These are phyloP conservation scores for Wickerhamiella azymoides DNA, from an alignment of 805 yeast genomes.

Conservation along the genomic window DNA sequence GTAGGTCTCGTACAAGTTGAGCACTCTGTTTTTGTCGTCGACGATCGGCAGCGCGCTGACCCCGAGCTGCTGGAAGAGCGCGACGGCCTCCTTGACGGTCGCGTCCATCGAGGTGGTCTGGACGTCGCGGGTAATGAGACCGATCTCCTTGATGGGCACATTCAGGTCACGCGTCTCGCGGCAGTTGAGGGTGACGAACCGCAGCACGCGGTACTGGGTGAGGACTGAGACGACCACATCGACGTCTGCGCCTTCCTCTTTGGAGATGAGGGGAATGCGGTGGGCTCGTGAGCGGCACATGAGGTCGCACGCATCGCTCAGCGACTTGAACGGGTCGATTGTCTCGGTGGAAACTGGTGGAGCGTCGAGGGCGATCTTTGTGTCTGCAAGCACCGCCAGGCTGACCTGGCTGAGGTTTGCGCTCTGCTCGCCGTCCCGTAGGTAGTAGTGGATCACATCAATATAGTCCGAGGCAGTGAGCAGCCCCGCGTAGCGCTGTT, in stretches of 20 bases:
- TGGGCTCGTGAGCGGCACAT: slow-evolving; percentile 83
- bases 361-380: slow-evolving; percentile 78
- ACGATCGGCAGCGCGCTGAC: slow-evolving; percentile 89
- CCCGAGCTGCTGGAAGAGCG: slow-evolving; percentile 58
- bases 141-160: slow-evolving; percentile 58
- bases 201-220: slow-evolving; percentile 90
- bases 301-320: slow-evolving; percentile 84
- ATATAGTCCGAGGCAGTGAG: slow-evolving; percentile 85
- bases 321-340: slow-evolving; percentile 78
- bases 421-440: slow-evolving; percentile 52
- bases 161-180: slow-evolving; percentile 77
- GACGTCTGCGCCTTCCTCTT: slow-evolving; percentile 80
- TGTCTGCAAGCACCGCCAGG: slow-evolving; percentile 69
- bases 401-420: slow-evolving; percentile 78
- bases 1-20: slow-evolving; percentile 90
- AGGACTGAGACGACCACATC: slow-evolving; percentile 91
- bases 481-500: slow-evolving; percentile 85
- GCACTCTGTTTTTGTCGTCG: slow-evolving; percentile 52
- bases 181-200: slow-evolving; percentile 91
- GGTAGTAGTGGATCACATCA: slow-evolving; percentile 88
- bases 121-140: slow-evolving; percentile 41
- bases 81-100: slow-evolving; percentile 88
- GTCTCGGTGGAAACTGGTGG: slow-evolving; percentile 74
- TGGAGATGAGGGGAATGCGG: slow-evolving; percentile 87
- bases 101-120: slow-evolving; percentile 78